phyloP scores from a whole-genome alignment of 805 yeast species.

The Lachancea meyersii region DNA sequence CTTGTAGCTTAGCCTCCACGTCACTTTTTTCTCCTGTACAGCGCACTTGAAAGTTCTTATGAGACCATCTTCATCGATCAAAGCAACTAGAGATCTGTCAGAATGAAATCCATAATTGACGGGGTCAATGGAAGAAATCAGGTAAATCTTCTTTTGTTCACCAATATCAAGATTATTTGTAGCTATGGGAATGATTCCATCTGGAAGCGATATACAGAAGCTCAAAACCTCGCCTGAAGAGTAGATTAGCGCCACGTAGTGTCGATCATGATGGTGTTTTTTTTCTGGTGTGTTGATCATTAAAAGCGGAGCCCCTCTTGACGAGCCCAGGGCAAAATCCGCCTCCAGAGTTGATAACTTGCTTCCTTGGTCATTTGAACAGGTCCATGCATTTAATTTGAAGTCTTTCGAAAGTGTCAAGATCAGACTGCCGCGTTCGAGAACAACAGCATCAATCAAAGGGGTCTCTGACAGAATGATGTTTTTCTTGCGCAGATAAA shows the following conservation, averaged over 20 bases:
- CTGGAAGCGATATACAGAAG: conserved; percentile 27
- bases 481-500: conserved; percentile 37
- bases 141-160: conserved; percentile 34
- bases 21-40: conserved; percentile 28
- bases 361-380: conserved; percentile 32
- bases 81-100: conserved; percentile 44
- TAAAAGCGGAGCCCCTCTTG: conserved; percentile 19
- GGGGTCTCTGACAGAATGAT: conserved; percentile 41
- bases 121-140: conserved; percentile 61
- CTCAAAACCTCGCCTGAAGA: conserved; percentile 27
- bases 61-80: conserved; percentile 48
- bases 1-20: conserved; percentile 48
- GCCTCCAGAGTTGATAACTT: conserved; percentile 16
- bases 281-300: conserved; percentile 35
- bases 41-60: conserved; percentile 44
- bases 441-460: conserved; percentile 43
- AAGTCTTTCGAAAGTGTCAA: conserved; percentile 39
- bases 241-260: conserved; percentile 48
- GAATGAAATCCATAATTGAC: conserved; percentile 39
- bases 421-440: conserved; percentile 42
- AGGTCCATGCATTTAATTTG: conserved; percentile 56
- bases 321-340: conserved; percentile 9
- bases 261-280: conserved; percentile 31
- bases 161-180: conserved; percentile 17
- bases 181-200: conserved; percentile 33